Conservation (phyloP, 2,329 filamentous ascomycete species). For the Cercospora canescens region DNA sequence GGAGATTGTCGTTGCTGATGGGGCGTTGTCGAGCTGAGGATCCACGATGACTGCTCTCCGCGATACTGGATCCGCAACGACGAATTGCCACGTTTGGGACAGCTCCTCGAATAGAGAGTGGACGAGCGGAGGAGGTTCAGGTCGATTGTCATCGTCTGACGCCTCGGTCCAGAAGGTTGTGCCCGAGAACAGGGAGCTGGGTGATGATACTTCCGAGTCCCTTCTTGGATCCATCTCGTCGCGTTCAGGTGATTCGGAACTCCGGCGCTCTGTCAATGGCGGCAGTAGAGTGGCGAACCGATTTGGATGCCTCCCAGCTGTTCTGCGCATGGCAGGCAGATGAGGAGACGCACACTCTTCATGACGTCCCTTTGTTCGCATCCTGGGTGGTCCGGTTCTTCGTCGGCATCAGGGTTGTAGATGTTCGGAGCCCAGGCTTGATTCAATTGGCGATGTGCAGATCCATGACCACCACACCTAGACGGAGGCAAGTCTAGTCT, state of each 20-base stretch:
- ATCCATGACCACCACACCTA: constrained; percentile 5
- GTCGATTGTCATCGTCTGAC: constrained; percentile 10
- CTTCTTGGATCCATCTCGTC: constrained; percentile 1
- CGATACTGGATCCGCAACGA: constrained; percentile 57
- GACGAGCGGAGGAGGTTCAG: constrained; percentile 24
- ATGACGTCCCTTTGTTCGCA: neutral
- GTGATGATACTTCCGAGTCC: neutral
- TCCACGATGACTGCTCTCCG: constrained; percentile 59
- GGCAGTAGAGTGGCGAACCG: constrained; percentile 10
- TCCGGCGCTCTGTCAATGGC: constrained; percentile 1
- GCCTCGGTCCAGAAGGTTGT: constrained; percentile 12
- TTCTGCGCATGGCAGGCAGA: neutral
- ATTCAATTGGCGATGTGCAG: constrained; percentile 2
- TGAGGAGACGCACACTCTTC: neutral
- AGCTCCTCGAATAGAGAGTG: constrained; percentile 39
- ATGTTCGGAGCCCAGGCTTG: constrained; percentile 3
- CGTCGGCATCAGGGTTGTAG: constrained; percentile 11
- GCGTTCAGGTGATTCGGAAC: constrained; percentile 6
- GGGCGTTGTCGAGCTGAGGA: constrained; percentile 59
- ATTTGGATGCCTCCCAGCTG: constrained; percentile 8
- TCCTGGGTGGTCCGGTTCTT: constrained; percentile 3
- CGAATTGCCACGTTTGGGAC: constrained; percentile 62
- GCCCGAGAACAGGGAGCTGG: constrained; percentile 16
- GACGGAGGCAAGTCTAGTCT: constrained; percentile 6
- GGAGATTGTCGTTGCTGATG: constrained; percentile 20